These are phyloP conservation scores for Paxillus involutus DNA, from an alignment of 768 basidiomycete species.

Conservation along the genomic window DNA sequence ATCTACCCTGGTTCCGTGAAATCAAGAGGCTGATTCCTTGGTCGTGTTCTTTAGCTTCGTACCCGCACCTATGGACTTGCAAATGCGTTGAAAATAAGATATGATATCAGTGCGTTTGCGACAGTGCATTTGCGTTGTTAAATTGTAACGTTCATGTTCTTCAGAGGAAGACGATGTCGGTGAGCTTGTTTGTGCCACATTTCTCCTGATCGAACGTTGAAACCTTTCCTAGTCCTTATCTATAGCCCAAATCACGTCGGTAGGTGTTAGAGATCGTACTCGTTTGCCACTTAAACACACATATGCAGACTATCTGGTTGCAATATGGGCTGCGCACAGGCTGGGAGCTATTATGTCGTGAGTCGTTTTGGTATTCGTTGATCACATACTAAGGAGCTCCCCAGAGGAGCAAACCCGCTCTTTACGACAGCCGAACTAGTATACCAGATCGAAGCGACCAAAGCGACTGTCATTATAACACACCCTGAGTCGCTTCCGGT, in stretches of 20 bases:
- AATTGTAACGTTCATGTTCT: neutral
- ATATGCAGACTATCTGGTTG: constrained; percentile 46
- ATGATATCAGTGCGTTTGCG: constrained; percentile 27
- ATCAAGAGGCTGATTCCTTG: neutral
- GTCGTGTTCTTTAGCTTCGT: constrained; percentile 20
- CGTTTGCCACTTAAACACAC: neutral
- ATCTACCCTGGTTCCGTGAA: neutral
- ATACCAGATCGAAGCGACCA: constrained; percentile 48
- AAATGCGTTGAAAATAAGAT: constrained; percentile 29
- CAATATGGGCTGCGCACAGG: constrained; percentile 49
- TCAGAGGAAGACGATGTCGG: constrained; percentile 32
- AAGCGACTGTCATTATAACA: constrained; percentile 44
- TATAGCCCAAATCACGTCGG: constrained; percentile 65
- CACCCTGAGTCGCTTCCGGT: constrained; percentile 42
- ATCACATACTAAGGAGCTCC: neutral
- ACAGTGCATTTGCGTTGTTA: neutral
- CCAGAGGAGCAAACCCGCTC: constrained; percentile 55
- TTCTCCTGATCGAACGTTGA: neutral
- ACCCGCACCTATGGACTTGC: constrained; percentile 30
- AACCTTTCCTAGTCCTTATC: constrained; percentile 44
- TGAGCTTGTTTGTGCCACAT: constrained; percentile 9
- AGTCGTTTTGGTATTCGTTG: constrained; percentile 19
- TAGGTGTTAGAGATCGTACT: constrained; percentile 19
- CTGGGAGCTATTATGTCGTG: constrained; percentile 53
- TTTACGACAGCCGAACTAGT: constrained; percentile 54